phyloP scores from a whole-genome alignment of 805 yeast species.

The Pichia thaimueangensis region DNA sequence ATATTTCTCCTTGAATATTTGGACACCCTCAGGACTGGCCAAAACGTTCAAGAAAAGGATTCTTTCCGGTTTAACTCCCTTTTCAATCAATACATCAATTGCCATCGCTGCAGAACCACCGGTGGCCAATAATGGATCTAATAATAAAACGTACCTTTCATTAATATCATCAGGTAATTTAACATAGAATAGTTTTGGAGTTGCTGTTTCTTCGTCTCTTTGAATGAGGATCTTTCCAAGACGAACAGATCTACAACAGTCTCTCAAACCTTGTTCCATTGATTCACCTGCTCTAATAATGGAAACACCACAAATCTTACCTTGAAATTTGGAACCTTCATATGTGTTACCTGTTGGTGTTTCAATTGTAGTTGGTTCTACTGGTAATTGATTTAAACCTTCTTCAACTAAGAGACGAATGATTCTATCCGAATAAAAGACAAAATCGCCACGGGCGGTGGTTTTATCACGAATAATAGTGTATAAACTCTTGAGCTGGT shows the following conservation, averaged over 20 bases:
- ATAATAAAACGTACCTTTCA: constrained; percentile 79
- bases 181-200: constrained; percentile 86
- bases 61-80: constrained; percentile 85
- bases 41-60: constrained; percentile 86
- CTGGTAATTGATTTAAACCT: constrained; percentile 91
- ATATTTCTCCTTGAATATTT: constrained; percentile 65
- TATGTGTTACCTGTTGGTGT: constrained; percentile 73
- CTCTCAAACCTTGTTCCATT: constrained; percentile 97
- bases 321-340: constrained; percentile 75
- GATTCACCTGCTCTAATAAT: constrained; percentile 98
- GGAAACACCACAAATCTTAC: constrained; percentile 96
- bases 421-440: constrained; percentile 91
- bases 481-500: constrained; percentile 81
- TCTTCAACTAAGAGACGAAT: constrained; percentile 91
- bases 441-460: constrained; percentile 86
- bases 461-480: constrained; percentile 80
- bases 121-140: constrained; percentile 98
- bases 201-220: constrained; percentile 96
- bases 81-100: constrained; percentile 75
- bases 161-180: constrained; percentile 90
- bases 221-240: constrained; percentile 96
- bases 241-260: constrained; percentile 93
- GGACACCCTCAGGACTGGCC: constrained; percentile 92
- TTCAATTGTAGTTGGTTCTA: constrained; percentile 54
- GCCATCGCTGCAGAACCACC: constrained; percentile 99